Evolutionary conservation across 2,329 filamentous ascomycete species (phyloP), one percentile per base, ranked within the genome.

Genomic region (Colletotrichum tanaceti): DNA sequence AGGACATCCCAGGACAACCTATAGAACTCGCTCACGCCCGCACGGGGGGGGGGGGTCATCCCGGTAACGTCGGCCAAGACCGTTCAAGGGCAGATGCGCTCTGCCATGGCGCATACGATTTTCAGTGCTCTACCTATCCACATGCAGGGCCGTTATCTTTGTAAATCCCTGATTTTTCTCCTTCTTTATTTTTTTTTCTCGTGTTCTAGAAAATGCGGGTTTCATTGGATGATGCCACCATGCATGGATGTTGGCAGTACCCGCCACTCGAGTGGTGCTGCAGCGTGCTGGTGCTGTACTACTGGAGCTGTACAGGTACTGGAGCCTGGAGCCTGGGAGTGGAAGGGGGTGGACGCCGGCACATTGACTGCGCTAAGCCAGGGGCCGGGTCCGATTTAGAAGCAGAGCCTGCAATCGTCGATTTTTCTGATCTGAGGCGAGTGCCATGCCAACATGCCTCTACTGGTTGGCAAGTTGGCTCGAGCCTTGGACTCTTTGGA

Each of bases 371-470:
- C 65, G 43, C 65, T 68, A 68, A 49, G 52, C 61, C 65, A 68
- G 65, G 65, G 61, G 65, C 54, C 35, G 61, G 65, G 5, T 68
- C 65, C 65, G 65, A 65, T 68, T 68, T 65, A 65, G 55, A 65
- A 68, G 54, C 65, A 68, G 44, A 22, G 41, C 28, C 59, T 67
- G 52, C 38, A 68, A 68, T 68, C 61, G 65, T 47, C 53, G 61
- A 68, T 64, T 58, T 28, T 59, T 57, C 5, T 68, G 54, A 68
- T 68, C 61, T 59, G 18, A 60, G 61, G 65, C 62, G 58, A 4
- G 2, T 18, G 35, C n/a, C 18, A n/a, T n/a, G n/a, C n/a, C n/a
- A n/a, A n/a, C n/a, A n/a, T n/a, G n/a, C n/a, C n/a, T n/a, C n/a
- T n/a, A n/a, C n/a, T n/a, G n/a, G n/a, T n/a, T n/a, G n/a, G n/a